Base-by-base conservation (phyloP, 495 filamentous ascomycete genomes). In the Xylaria scruposa region DNA sequence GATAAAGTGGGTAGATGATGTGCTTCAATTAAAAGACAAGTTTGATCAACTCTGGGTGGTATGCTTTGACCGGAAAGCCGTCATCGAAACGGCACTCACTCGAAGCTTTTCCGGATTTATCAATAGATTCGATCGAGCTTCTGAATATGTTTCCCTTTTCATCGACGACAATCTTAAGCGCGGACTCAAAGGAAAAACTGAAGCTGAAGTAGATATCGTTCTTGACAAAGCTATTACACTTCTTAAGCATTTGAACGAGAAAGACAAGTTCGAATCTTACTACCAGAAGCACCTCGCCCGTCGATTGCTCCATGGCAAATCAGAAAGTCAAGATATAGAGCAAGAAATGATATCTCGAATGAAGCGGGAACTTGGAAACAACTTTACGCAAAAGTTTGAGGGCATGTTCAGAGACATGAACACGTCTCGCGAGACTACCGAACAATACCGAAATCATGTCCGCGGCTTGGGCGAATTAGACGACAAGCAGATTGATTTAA, bases 351-450 rank as follows among this genome's bases (percentile, higher is more conserved):
- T 98, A 59, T 92, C 90, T 2, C 91, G 95, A 70, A 97, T 99
- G 93, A 97, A 97, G 83, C 87, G 94, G 74, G 95, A 97, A 79
- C 88, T 98, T 60, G 96, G 96, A 40, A 97, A 97, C 74, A 89
- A 92, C 62, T 99, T 99, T 79, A 98, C 97, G 0, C 83, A 89
- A 73, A 95, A 96, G 75, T 87, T 98, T 31, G 96, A 99, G 78
- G 89, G 94, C 66, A 99, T 99, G 96, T 99, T 99, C 81, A 97
- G 92, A 80, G 96, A 99, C 77, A 98, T 99, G 92, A 87, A 91
- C 26, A 85, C 94, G 8, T 97, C 94, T 0, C 91, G 93, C 70
- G 97, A 98, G 65, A 84, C 97, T n/a, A 92, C 90, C 0, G 79
- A 88, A 3, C 88, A 86, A 61, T 98, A 94, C 82, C 91, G 91